Conservation (phyloP, 2,329 filamentous ascomycete species). For the Colletotrichum sp. region DNA sequence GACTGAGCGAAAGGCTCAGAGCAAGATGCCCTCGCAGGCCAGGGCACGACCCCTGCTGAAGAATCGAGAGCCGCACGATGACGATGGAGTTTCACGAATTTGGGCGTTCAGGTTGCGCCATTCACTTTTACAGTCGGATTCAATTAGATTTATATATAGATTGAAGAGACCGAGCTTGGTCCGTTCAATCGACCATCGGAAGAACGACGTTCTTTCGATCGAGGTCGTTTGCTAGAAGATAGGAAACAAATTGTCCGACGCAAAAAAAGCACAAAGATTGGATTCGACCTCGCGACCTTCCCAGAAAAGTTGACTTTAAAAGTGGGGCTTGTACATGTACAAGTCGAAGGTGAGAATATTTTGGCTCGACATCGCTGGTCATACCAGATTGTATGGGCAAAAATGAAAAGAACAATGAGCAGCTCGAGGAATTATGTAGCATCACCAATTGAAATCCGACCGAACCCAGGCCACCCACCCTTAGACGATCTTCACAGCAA, state of each 20-base stretch:
- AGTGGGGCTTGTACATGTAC: background rate
- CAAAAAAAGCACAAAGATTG: too few relatives aligned
- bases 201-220: too few relatives aligned
- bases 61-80: background rate
- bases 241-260: too few relatives aligned
- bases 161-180: background rate
- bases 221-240: too few relatives aligned
- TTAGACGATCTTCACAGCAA: too few relatives aligned
- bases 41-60: background rate
- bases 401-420: background rate
- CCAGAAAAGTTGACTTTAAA: background rate
- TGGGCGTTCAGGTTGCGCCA: background rate
- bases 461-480: too few relatives aligned
- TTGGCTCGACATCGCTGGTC: background rate
- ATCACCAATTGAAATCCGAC: too few relatives aligned
- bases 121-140: background rate
- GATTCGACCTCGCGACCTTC: background rate
- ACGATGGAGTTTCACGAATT: background rate
- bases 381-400: background rate
- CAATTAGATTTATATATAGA: background rate
- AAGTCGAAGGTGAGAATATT: background rate
- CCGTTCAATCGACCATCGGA: too few relatives aligned
- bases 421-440: background rate
- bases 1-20: rapidly evolving
- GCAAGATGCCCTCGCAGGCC: background rate